Percentiles rank a stretch among this genome's conserved stretches.
phyloP scores from a whole-genome alignment of 2,329 filamentous ascomycete genomes.

The Calonectria pseudoturangicola region DNA sequence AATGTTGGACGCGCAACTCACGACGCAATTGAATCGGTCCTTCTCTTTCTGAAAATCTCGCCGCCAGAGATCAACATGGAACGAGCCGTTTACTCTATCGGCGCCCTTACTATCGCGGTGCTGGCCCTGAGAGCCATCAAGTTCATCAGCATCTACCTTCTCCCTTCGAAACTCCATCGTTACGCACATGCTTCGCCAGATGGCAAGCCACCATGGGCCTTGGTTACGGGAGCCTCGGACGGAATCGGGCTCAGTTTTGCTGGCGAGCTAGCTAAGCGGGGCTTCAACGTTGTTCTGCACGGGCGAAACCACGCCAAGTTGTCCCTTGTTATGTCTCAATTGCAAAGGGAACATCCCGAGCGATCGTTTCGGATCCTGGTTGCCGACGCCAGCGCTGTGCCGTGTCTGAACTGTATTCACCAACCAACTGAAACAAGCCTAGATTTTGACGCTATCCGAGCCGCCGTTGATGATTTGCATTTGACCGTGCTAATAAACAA shows the following conservation, averaged over 20 bases:
- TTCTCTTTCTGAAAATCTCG: not conserved
- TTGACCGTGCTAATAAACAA: conserved; percentile 12
- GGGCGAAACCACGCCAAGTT: not conserved
- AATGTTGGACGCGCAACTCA: not conserved
- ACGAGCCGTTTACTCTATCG: not conserved
- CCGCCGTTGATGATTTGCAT: not conserved
- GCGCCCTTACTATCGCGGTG: no score
- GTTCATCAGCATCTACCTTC: conserved; percentile 12
- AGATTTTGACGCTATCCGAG: not conserved
- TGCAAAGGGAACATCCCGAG: not conserved
- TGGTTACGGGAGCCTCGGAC: conserved; percentile 7
- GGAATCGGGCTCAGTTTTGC: conserved; percentile 5
- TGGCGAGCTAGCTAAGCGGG: not conserved
- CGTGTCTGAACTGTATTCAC: not conserved
- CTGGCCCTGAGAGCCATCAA: not conserved
- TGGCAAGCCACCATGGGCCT: not conserved
- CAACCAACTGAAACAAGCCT: not conserved
- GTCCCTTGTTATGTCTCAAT: not conserved
- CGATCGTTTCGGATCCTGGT: not conserved
- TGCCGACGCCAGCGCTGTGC: not conserved
- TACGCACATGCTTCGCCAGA: not conserved
- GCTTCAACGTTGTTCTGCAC: not conserved
- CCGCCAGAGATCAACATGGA: not conserved
- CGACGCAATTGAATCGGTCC: not conserved
- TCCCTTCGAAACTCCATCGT: not conserved